phyloP scores from a whole-genome alignment of 164 flowering plant genomes.

The Protea cynaroides region DNA sequence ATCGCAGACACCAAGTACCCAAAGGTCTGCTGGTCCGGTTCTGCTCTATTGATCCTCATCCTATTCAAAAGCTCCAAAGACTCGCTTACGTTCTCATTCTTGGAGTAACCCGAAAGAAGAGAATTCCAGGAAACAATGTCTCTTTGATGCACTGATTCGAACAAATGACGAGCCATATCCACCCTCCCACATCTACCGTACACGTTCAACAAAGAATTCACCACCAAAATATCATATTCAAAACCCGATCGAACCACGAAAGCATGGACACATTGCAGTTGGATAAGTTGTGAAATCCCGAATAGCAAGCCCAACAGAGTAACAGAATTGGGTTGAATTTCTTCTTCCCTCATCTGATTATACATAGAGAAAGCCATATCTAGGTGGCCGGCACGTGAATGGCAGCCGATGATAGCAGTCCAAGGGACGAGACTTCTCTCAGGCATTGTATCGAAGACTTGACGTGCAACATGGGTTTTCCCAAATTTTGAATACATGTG shows the following conservation, averaged over 20 bases:
- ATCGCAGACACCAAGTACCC: constrained; percentile 37
- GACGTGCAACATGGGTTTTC: constrained; percentile 27
- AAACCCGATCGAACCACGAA: constrained; percentile 42
- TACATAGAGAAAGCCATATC: constrained; percentile 40
- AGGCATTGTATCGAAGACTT: constrained; percentile 61
- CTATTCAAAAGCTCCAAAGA: constrained; percentile 32
- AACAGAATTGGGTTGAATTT: constrained; percentile 54
- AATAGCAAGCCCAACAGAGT: constrained; percentile 50
- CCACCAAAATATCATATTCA: constrained; percentile 29
- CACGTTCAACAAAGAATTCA: constrained; percentile 55
- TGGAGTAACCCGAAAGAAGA: constrained; percentile 50
- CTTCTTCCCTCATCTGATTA: constrained; percentile 41
- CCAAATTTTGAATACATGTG: constrained; percentile 48
- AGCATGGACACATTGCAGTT: constrained; percentile 47
- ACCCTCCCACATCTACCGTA: constrained; percentile 54
- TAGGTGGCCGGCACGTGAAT: constrained; percentile 40
- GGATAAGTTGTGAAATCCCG: constrained; percentile 34
- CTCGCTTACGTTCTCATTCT: constrained; percentile 34
- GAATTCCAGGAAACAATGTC: constrained; percentile 84
- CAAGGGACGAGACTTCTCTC: constrained; percentile 66
- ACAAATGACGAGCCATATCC: constrained; percentile 42
- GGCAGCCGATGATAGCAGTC: constrained; percentile 69
- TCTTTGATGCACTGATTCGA: constrained; percentile 41
- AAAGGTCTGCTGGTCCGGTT: constrained; percentile 59
- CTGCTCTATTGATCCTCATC: constrained; percentile 40